A percentile compares a stretch with the other conserved stretches of the same genome.
These are phyloP conservation scores for Citrus trifoliata DNA, from an alignment of 345 rosid genomes.

Conservation along the genomic window DNA sequence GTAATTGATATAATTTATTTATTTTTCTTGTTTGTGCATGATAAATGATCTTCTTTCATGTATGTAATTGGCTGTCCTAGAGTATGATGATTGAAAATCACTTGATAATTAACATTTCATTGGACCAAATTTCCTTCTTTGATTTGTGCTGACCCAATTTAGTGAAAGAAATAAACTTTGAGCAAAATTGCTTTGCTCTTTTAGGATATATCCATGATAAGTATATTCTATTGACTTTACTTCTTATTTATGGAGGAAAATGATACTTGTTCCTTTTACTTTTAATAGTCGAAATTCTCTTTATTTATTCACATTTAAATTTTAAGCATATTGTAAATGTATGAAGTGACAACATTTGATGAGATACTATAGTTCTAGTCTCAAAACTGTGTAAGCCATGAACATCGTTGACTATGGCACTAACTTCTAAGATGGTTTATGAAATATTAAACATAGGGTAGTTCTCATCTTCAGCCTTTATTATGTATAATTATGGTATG, in stretches of 20 bases:
- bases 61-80: background rate
- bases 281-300: background rate
- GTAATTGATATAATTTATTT: conserved; percentile 21
- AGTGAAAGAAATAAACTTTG: background rate
- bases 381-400: background rate
- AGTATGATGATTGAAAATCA: background rate
- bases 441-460: background rate
- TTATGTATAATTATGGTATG: background rate
- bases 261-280: background rate
- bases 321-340: background rate
- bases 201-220: background rate
- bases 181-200: background rate
- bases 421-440: background rate
- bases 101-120: background rate
- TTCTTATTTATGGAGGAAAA: background rate
- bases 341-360: background rate
- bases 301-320: background rate
- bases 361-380: background rate
- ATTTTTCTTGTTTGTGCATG: background rate
- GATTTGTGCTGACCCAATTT: background rate
- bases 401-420: background rate
- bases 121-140: background rate
- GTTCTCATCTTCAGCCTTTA: background rate
- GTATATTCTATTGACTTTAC: background rate
- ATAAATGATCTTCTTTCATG: background rate